A percentile compares a stretch with the other conserved stretches of the same genome.
Evolutionary conservation across 1,284 basidiomycete species (phyloP).

Genomic region (Butyriboletus appendiculatus): DNA sequence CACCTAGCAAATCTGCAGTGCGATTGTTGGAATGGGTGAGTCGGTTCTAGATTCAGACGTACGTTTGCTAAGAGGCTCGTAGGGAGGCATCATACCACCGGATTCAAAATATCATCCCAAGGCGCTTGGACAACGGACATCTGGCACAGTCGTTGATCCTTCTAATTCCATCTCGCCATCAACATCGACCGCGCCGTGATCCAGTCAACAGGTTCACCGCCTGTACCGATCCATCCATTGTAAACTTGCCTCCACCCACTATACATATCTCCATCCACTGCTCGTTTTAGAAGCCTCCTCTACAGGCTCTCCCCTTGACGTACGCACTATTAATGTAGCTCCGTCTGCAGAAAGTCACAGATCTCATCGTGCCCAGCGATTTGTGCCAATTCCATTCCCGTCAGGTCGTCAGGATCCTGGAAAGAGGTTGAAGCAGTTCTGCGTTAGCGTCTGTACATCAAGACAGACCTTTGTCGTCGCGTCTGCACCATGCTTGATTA

Average conservation of each 20-base stretch:
- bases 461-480: slow-evolving; percentile 54
- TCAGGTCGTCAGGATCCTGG: slow-evolving; percentile 74
- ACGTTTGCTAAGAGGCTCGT: slow-evolving; percentile 36
- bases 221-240: background rate
- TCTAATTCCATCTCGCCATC: background rate
- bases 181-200: slow-evolving; percentile 13
- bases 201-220: background rate
- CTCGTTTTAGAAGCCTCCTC: slow-evolving; percentile 11
- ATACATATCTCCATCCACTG: slow-evolving; percentile 1
- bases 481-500: slow-evolving; percentile 73
- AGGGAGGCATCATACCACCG: slow-evolving; percentile 47
- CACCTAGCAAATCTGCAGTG: slow-evolving; percentile 79
- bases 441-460: background rate
- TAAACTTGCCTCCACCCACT: background rate
- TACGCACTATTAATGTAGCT: slow-evolving; percentile 19
- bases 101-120: slow-evolving; percentile 53
- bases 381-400: slow-evolving; percentile 63
- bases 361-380: slow-evolving; percentile 68
- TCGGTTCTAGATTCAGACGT: slow-evolving; percentile 17
- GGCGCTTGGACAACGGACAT: slow-evolving; percentile 20
- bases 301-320: background rate
- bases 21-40: slow-evolving; percentile 81
- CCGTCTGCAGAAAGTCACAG: slow-evolving; percentile 45
- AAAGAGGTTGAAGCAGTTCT: slow-evolving; percentile 5
- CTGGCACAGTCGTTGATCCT: background rate